These are phyloP conservation scores for Moricandia moricandioides DNA, from an alignment of 345 rosid species.

Conservation along the genomic window DNA sequence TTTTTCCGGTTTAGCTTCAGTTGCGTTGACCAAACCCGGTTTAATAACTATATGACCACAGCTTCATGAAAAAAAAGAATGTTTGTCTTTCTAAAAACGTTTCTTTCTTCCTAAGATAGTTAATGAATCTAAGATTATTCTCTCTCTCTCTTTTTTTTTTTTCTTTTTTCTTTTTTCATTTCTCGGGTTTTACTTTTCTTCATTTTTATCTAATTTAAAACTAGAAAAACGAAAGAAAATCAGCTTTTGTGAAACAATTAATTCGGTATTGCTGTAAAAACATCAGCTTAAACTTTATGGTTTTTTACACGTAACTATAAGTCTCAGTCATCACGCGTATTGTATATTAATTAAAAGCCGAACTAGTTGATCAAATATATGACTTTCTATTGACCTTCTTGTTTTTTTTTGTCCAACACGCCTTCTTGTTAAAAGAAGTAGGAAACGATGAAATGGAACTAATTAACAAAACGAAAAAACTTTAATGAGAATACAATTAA, in stretches of 20 bases:
- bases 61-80: slow-evolving; percentile 11
- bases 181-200: not conserved
- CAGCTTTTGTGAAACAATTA: slow-evolving; percentile 15
- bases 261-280: slow-evolving; percentile 5
- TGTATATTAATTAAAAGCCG: not conserved
- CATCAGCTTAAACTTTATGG: not conserved
- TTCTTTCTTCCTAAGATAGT: slow-evolving; percentile 19
- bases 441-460: too few relatives aligned
- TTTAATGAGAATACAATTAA: not conserved
- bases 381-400: not conserved
- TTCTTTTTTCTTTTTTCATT: not conserved
- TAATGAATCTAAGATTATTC: slow-evolving; percentile 8
- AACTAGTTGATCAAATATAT: not conserved
- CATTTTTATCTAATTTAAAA: not conserved
- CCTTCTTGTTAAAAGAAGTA: too few relatives aligned
- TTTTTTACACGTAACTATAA: slow-evolving; percentile 16
- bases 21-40: slow-evolving; percentile 29
- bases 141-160: not conserved
- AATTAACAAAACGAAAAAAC: not conserved
- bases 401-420: too few relatives aligned
- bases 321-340: slow-evolving; percentile 1
- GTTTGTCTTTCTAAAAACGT: slow-evolving; percentile 23
- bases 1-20: slow-evolving; percentile 6
- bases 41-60: not conserved
- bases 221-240: not conserved